These are phyloP conservation scores for Rozella allomycis DNA, from an alignment of 371 early-diverging fungal genomes.

Conservation along the genomic window DNA sequence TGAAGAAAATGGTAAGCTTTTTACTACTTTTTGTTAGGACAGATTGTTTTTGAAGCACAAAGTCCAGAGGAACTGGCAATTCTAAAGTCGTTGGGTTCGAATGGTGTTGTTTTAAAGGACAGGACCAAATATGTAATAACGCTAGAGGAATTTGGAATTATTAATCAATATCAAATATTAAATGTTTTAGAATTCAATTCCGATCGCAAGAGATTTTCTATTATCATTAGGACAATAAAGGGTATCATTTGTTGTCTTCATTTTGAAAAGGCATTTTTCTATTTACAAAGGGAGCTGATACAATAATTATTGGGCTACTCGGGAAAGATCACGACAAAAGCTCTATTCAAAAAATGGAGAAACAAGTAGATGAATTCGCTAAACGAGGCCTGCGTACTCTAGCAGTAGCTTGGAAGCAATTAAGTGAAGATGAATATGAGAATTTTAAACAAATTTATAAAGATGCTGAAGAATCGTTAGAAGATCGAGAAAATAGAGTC, in stretches of 20 bases:
- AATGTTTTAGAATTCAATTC: constrained; percentile 3
- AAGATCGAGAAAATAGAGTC: constrained; percentile 1
- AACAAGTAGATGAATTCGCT: constrained; percentile 5
- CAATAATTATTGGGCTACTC: constrained; percentile 1
- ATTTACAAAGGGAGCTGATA: constrained; percentile 15
- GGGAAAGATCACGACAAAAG: neutral
- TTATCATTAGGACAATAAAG: constrained; percentile 3
- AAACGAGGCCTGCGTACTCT: constrained; percentile 6
- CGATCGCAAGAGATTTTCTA: constrained; percentile 3
- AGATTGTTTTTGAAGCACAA: constrained; percentile 13
- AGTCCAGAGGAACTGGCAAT: constrained; percentile 26
- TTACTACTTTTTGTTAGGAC: constrained; percentile 4
- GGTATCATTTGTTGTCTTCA: no score
- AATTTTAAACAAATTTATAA: neutral
- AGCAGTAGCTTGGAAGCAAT: constrained; percentile 7
- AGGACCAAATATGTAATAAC: neutral
- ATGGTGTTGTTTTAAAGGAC: constrained; percentile 6
- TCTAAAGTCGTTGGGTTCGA: constrained; percentile 8
- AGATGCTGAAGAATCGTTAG: constrained; percentile 1
- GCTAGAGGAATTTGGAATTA: constrained; percentile 1
- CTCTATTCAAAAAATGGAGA: neutral
- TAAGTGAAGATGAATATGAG: constrained; percentile 7
- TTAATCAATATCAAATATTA: constrained; percentile 2
- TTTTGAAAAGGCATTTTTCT: neutral
- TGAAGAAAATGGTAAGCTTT: constrained; percentile 5